These are phyloP conservation scores for Linaria vulgaris DNA, from an alignment of 257 asterid species.

Conservation along the genomic window DNA sequence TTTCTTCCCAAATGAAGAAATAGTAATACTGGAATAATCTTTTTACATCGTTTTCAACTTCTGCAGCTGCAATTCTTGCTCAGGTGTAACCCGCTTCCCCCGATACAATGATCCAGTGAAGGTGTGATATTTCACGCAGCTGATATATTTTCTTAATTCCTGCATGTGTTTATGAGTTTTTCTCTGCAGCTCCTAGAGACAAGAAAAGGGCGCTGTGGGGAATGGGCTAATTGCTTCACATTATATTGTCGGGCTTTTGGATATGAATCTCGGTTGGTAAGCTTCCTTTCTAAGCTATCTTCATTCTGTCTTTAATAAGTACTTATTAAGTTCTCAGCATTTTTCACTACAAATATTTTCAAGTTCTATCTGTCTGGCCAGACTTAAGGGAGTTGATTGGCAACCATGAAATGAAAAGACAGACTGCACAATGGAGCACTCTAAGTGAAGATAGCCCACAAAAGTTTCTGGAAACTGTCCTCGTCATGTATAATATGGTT, in stretches of 20 bases:
- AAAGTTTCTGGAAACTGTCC: constrained; percentile 3
- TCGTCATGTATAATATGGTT: background rate
- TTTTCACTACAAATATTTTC: constrained; percentile 9
- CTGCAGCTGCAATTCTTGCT: constrained; percentile 81
- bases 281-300: constrained; percentile 27
- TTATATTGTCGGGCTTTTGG: constrained; percentile 92
- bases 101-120: constrained; percentile 90
- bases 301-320: constrained; percentile 15
- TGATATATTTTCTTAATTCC: constrained; percentile 20
- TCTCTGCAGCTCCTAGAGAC: constrained; percentile 83
- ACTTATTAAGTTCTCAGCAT: constrained; percentile 4
- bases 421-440: background rate
- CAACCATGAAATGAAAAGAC: background rate
- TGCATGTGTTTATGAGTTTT: constrained; percentile 23
- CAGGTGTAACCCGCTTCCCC: constrained; percentile 78
- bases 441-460: background rate
- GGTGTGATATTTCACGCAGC: constrained; percentile 45
- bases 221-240: constrained; percentile 99
- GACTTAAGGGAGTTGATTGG: constrained; percentile 3
- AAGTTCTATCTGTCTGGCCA: background rate
- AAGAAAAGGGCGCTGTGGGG: constrained; percentile 95
- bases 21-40: constrained; percentile 11
- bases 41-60: constrained; percentile 32
- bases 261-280: constrained; percentile 85
- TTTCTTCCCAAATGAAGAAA: constrained; percentile 6